Percentiles rank a stretch among this genome's conserved stretches.
These are phyloP conservation scores for Salix dunnii DNA, from an alignment of 345 rosid genomes.

Conservation along the genomic window DNA sequence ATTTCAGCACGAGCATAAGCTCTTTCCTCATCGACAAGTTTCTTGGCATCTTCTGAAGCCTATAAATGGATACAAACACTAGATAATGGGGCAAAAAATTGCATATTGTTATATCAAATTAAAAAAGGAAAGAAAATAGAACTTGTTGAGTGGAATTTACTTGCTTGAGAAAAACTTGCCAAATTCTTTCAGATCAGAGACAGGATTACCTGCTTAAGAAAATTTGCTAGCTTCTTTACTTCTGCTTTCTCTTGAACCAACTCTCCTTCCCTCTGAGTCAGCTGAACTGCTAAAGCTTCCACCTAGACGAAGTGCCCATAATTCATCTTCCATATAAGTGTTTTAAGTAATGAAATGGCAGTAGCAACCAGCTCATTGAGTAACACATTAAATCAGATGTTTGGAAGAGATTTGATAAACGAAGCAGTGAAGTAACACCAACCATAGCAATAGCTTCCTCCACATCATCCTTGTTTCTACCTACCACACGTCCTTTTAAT, in stretches of 20 bases:
- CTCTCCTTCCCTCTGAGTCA: conserved; percentile 97
- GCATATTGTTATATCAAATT: neutral
- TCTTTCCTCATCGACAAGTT: conserved; percentile 89
- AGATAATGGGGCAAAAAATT: neutral
- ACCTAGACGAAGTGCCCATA: conserved; percentile 6
- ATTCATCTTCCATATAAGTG: neutral
- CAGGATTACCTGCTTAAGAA: conserved; percentile 72
- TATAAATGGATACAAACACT: conserved; percentile 21
- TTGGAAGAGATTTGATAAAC: conserved; percentile 3
- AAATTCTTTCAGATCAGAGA: neutral
- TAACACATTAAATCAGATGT: neutral
- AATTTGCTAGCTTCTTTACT: conserved; percentile 89
- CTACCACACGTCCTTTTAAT: conserved; percentile 81
- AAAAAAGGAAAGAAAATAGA: neutral
- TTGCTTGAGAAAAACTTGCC: neutral
- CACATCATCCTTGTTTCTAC: conserved; percentile 93
- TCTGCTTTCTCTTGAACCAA: conserved; percentile 85
- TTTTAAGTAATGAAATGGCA: neutral
- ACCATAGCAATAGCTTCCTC: conserved; percentile 95
- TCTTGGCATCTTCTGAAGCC: conserved; percentile 99
- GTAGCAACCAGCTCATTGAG: neutral
- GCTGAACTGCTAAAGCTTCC: conserved; percentile 64
- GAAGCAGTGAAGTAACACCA: conserved; percentile 21
- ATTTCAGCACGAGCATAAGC: conserved; percentile 95
- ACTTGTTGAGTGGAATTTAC: neutral